phyloP scores from a whole-genome alignment of 2,329 filamentous ascomycete species.

The Clarireedia sp. region DNA sequence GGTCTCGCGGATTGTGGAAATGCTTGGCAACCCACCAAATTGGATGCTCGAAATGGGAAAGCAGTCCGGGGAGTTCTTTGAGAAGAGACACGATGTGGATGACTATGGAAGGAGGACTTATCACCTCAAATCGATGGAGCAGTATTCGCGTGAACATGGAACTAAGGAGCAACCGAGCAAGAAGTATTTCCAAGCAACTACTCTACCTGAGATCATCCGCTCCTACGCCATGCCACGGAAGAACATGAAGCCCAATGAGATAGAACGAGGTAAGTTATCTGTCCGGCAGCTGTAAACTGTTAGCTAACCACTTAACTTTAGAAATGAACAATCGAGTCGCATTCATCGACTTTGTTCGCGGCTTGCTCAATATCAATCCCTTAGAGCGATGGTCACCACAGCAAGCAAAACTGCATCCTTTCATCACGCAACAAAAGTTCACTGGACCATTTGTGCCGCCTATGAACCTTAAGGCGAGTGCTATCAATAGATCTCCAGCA shows the following conservation, averaged over 20 bases:
- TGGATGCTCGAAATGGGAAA: slow-evolving; percentile 99
- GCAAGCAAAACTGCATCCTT: slow-evolving; percentile 93
- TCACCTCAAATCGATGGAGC: slow-evolving; percentile 92
- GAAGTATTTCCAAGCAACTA: slow-evolving; percentile 96
- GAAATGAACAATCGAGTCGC: slow-evolving; percentile 98
- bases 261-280: slow-evolving; percentile 72
- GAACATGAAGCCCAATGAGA: slow-evolving; percentile 97
- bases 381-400: slow-evolving; percentile 96
- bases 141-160: slow-evolving; percentile 90
- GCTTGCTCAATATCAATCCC: slow-evolving; percentile 87
- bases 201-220: slow-evolving; percentile 92
- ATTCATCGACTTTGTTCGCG: slow-evolving; percentile 96
- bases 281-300: slow-evolving; percentile 10
- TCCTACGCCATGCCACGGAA: slow-evolving; percentile 97
- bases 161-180: slow-evolving; percentile 99
- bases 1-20: slow-evolving; percentile 92
- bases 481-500: slow-evolving; percentile 77
- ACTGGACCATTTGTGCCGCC: slow-evolving; percentile 93
- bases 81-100: slow-evolving; percentile 72
- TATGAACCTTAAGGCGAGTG: slow-evolving; percentile 89
- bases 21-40: slow-evolving; percentile 90
- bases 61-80: slow-evolving; percentile 94
- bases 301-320: slow-evolving; percentile 33
- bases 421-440: slow-evolving; percentile 97
- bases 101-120: slow-evolving; percentile 90